Conservation (phyloP, 495 filamentous ascomycete genomes). For the Mycothermus thermophilus region DNA sequence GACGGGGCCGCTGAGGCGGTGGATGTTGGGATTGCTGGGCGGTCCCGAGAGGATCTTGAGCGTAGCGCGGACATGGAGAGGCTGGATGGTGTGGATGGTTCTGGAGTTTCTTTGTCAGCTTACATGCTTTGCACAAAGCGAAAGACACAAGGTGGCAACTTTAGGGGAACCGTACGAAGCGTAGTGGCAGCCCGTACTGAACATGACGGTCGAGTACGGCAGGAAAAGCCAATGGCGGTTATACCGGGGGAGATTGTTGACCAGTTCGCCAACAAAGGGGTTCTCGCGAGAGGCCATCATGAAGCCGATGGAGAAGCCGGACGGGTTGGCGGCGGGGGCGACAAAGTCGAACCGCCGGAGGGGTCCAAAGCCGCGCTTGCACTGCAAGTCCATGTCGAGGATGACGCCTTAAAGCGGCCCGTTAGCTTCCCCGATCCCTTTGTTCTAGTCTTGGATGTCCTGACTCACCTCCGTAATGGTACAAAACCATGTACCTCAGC, state of each 20-base stretch:
- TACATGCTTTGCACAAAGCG: too few species aligned
- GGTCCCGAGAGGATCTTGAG: slow-evolving; percentile 28
- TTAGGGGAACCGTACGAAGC: slow-evolving; percentile 16
- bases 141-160: neutral
- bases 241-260: slow-evolving; percentile 20
- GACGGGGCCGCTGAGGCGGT: slow-evolving; percentile 31
- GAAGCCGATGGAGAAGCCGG: slow-evolving; percentile 30
- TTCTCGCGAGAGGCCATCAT: slow-evolving; percentile 28
- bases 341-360: slow-evolving; percentile 29
- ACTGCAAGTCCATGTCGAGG: slow-evolving; percentile 31
- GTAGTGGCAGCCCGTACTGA: slow-evolving; percentile 32
- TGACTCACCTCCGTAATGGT: slow-evolving; percentile 21
- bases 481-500: slow-evolving; percentile 25
- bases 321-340: slow-evolving; percentile 25
- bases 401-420: slow-evolving; percentile 14
- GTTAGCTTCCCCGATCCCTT: neutral
- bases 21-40: slow-evolving; percentile 15
- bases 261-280: slow-evolving; percentile 20
- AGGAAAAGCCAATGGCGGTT: slow-evolving; percentile 27
- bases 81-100: slow-evolving; percentile 24
- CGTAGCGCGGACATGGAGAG: slow-evolving; percentile 12
- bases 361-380: slow-evolving; percentile 25
- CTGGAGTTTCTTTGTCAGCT: too few species aligned
- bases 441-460: neutral
- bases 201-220: slow-evolving; percentile 31